These are phyloP conservation scores for Trypethelium eluteriae DNA, from an alignment of 495 filamentous ascomycete species.

Conservation along the genomic window DNA sequence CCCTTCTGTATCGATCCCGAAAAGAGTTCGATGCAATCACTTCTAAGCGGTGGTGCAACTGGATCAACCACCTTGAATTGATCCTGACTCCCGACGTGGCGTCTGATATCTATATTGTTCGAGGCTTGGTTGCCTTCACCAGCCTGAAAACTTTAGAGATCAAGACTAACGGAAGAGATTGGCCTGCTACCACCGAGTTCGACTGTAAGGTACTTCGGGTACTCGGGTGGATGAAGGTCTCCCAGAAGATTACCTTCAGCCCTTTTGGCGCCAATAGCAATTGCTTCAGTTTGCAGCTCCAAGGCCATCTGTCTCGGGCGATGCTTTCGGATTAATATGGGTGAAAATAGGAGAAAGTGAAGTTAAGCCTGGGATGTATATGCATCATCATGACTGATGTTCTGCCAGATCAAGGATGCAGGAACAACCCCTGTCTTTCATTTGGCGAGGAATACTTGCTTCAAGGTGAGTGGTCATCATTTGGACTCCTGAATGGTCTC, in stretches of 20 bases:
- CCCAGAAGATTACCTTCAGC: neutral
- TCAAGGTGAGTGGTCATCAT: neutral
- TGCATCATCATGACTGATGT: too few relatives aligned
- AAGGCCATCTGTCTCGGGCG: neutral
- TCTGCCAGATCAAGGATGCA: too few relatives aligned
- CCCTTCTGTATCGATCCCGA: neutral
- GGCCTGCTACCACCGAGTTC: neutral
- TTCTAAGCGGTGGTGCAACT: neutral
- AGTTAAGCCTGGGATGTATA: too few relatives aligned
- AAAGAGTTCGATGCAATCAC: neutral
- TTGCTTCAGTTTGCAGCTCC: neutral
- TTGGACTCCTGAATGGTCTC: neutral
- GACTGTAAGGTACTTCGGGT: neutral
- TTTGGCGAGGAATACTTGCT: neutral
- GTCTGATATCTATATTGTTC: neutral
- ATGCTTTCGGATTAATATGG: neutral
- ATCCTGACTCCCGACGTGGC: neutral
- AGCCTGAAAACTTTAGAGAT: neutral
- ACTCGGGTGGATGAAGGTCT: neutral
- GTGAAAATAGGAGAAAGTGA: neutral
- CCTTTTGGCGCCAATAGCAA: neutral
- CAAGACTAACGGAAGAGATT: neutral
- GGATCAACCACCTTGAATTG: neutral
- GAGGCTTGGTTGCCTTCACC: neutral
- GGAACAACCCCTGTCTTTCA: too few relatives aligned